These are phyloP conservation scores for Hepatocystis sp. DNA, from an alignment of 169 alveolate genomes.

Conservation along the genomic window DNA sequence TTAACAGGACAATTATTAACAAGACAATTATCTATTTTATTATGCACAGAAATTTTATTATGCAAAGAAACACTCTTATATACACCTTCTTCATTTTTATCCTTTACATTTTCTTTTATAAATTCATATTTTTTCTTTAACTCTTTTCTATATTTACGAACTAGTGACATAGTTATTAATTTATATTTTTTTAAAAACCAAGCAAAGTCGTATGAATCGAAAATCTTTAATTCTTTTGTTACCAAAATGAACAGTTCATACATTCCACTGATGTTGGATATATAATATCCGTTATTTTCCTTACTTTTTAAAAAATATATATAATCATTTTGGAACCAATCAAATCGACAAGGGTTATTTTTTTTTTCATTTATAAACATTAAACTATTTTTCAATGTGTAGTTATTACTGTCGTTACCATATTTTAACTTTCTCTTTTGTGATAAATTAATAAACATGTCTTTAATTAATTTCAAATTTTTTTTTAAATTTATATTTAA, in stretches of 20 bases:
- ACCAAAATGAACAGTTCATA: slow-evolving; percentile 48
- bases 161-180: slow-evolving; percentile 35
- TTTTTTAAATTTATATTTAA: slow-evolving; percentile 39
- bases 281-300: slow-evolving; percentile 36
- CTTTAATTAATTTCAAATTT: slow-evolving; percentile 28
- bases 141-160: slow-evolving; percentile 56
- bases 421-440: slow-evolving; percentile 28
- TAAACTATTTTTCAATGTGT: slow-evolving; percentile 18
- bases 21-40: no score
- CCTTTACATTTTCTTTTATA: slow-evolving; percentile 6
- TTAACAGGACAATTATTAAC: no score
- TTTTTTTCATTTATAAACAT: slow-evolving; percentile 59
- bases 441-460: slow-evolving; percentile 23
- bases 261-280: slow-evolving; percentile 19
- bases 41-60: no score
- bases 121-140: slow-evolving; percentile 17
- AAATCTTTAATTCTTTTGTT: slow-evolving; percentile 30
- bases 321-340: slow-evolving; percentile 62
- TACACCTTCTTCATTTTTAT: not conserved
- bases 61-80: no score
- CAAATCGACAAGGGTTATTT: slow-evolving; percentile 16
- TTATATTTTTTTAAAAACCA: slow-evolving; percentile 69
- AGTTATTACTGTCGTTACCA: no score
- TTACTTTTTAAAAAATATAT: slow-evolving; percentile 31
- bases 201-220: slow-evolving; percentile 35